phyloP scores from a whole-genome alignment of 306 rosid genomes.

The Delonix regia region DNA sequence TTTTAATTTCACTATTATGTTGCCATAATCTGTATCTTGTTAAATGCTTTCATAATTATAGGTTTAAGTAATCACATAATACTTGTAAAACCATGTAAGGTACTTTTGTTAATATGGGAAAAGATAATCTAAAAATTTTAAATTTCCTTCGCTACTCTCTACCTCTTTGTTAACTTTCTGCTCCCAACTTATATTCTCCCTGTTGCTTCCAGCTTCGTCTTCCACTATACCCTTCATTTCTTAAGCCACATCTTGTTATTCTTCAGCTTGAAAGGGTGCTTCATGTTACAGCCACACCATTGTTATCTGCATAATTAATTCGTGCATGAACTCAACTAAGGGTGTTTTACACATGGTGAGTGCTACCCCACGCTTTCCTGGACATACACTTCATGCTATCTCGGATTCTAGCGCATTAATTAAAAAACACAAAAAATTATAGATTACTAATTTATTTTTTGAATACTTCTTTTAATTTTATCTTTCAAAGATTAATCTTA shows the following conservation, averaged over 20 bases:
- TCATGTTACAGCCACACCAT: not conserved
- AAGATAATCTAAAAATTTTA: too few relatives aligned
- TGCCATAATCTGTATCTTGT: too few relatives aligned
- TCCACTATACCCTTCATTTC: slow-evolving; percentile 2
- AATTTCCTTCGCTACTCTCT: not conserved
- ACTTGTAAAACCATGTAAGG: too few relatives aligned
- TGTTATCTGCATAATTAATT: not conserved
- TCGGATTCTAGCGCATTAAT: too few relatives aligned
- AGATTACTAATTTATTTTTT: too few relatives aligned
- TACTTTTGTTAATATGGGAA: too few relatives aligned
- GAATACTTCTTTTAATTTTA: too few relatives aligned
- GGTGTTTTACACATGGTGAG: not conserved
- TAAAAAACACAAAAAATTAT: too few relatives aligned
- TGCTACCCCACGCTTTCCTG: not conserved
- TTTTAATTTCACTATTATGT: too few relatives aligned
- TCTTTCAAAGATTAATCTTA: too few relatives aligned
- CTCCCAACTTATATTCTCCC: not conserved
- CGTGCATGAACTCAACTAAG: not conserved
- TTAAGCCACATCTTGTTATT: not conserved
- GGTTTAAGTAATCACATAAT: too few relatives aligned
- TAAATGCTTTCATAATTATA: too few relatives aligned
- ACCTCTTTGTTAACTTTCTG: not conserved
- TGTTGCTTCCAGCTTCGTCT: not conserved
- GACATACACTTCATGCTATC: not conserved
- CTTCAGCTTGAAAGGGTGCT: not conserved